phyloP scores from a whole-genome alignment of 1,284 basidiomycete species.

The Xanthoconium separans region DNA sequence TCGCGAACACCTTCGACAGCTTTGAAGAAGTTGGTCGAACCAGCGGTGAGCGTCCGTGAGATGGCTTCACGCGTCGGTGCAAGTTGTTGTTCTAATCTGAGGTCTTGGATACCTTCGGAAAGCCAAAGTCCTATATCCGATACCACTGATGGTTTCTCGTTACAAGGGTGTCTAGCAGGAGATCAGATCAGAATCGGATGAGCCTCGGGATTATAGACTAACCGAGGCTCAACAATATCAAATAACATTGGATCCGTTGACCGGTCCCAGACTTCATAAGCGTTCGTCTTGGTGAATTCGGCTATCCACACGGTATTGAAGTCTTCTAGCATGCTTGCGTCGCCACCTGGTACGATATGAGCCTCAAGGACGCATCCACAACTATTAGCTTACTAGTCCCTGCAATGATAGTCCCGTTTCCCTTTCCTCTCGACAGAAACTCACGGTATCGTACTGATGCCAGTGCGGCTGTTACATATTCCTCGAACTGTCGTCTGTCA shows the following conservation, averaged over 20 bases:
- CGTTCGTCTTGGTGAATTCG: conserved; percentile 81
- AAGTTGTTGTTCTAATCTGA: conserved; percentile 86
- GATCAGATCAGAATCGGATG: conserved; percentile 7
- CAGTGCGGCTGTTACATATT: conserved; percentile 79
- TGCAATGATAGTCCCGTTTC: conserved; percentile 59
- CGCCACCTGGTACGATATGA: conserved; percentile 34
- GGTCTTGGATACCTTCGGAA: conserved; percentile 86
- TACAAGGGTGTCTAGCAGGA: conserved; percentile 74
- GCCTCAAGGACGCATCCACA: background rate
- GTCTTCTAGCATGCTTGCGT: conserved; percentile 57
- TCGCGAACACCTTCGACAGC: conserved; percentile 85
- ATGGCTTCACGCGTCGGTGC: conserved; percentile 87
- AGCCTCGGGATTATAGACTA: conserved; percentile 22
- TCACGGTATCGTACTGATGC: conserved; percentile 86
- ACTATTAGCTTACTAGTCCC: conserved; percentile 47
- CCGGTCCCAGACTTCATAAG: conserved; percentile 84
- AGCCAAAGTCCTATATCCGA: conserved; percentile 87
- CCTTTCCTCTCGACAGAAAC: conserved; percentile 69
- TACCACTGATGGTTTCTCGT: conserved; percentile 83
- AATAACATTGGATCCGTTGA: conserved; percentile 88
- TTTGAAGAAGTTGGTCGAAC: conserved; percentile 82
- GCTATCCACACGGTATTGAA: conserved; percentile 85
- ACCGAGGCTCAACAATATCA: conserved; percentile 90
- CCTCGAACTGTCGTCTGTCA: conserved; percentile 61
- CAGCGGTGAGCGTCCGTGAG: conserved; percentile 67